Conservation (phyloP, 495 filamentous ascomycete genomes). For the Podospora pseudopauciseta region DNA sequence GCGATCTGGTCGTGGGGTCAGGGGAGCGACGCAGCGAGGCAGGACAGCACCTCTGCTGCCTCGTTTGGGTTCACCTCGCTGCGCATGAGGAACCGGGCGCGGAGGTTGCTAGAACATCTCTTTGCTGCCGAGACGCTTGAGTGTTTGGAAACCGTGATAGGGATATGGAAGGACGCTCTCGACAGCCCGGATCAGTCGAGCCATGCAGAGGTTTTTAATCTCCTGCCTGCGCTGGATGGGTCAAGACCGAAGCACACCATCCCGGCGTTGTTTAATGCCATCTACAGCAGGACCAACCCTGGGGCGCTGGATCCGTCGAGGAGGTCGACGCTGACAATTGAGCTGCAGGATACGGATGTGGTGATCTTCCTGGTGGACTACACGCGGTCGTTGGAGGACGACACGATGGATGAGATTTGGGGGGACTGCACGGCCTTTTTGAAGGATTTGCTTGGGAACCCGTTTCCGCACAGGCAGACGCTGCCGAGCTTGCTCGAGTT, state of each 20-base stretch:
- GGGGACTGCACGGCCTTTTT: conserved; percentile 88
- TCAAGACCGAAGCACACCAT: conserved; percentile 89
- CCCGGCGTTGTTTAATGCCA: conserved; percentile 94
- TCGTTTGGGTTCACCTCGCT: conserved; percentile 88
- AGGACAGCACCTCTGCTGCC: conserved; percentile 67
- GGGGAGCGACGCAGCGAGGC: conserved; percentile 49
- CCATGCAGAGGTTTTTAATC: conserved; percentile 61
- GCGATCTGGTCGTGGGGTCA: conserved; percentile 92
- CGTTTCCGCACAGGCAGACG: conserved; percentile 89
- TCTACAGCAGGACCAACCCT: conserved; percentile 90
- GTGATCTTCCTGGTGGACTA: conserved; percentile 88
- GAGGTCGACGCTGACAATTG: conserved; percentile 83
- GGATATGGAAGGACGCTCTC: conserved; percentile 63
- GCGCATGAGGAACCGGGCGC: conserved; percentile 82
- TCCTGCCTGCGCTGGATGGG: conserved; percentile 88
- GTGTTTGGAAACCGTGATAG: conserved; percentile 84
- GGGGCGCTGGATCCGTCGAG: conserved; percentile 69
- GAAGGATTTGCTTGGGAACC: conserved; percentile 85
- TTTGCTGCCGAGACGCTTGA: conserved; percentile 94
- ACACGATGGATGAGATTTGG: conserved; percentile 99
- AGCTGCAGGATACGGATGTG: conserved; percentile 74
- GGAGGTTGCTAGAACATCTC: conserved; percentile 84
- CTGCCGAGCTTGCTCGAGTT: conserved; percentile 86
- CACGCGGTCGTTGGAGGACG: conserved; percentile 84
- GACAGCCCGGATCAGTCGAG: conserved; percentile 35